phyloP scores from a whole-genome alignment of 768 basidiomycete species.

The Psilocybe azurescens region DNA sequence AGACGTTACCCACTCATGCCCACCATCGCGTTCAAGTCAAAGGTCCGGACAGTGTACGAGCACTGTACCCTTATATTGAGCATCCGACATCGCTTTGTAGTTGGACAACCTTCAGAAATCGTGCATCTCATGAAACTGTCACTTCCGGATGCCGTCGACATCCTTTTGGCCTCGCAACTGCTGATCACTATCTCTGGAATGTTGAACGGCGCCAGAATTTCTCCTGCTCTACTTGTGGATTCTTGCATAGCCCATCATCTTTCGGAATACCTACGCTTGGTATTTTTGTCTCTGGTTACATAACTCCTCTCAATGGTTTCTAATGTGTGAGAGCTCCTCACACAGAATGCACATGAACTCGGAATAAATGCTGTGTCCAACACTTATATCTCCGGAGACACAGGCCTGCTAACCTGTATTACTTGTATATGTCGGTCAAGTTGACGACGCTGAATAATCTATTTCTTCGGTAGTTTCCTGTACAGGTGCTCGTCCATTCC shows the following conservation, averaged over 20 bases:
- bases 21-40: slow-evolving; percentile 36
- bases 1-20: slow-evolving; percentile 29
- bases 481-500: slow-evolving; percentile 42
- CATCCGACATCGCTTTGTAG: slow-evolving; percentile 47
- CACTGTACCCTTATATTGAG: slow-evolving; percentile 50
- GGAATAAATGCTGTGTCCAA: slow-evolving; percentile 65
- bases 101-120: slow-evolving; percentile 33
- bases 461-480: slow-evolving; percentile 40
- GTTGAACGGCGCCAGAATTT: slow-evolving; percentile 47
- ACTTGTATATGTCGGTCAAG: neutral
- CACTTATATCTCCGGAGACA: slow-evolving; percentile 47
- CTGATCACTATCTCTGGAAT: slow-evolving; percentile 59
- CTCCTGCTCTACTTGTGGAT: slow-evolving; percentile 41
- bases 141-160: slow-evolving; percentile 48
- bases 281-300: slow-evolving; percentile 25
- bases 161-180: slow-evolving; percentile 55
- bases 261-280: slow-evolving; percentile 54
- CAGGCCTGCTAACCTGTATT: slow-evolving; percentile 41
- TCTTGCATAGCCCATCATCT: slow-evolving; percentile 61
- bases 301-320: slow-evolving; percentile 6
- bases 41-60: slow-evolving; percentile 49
- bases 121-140: slow-evolving; percentile 38
- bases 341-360: slow-evolving; percentile 63
- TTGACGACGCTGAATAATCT: slow-evolving; percentile 5
- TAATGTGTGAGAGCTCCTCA: slow-evolving; percentile 8